Conservation (phyloP, 345 rosid genomes). For the Ceriops tagal region DNA sequence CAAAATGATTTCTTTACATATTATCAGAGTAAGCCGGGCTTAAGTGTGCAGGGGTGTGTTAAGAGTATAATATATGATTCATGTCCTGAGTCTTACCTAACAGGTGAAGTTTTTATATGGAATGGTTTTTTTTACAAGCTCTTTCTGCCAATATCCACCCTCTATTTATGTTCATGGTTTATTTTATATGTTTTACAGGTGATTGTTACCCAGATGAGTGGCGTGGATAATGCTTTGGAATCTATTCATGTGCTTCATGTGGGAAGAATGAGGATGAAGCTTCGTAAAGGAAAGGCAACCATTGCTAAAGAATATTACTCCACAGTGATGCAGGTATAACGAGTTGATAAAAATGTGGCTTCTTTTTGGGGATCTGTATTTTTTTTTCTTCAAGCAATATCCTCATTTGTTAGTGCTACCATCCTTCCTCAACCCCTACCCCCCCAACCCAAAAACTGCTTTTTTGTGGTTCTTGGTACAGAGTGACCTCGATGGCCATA, state of each 20-base stretch:
- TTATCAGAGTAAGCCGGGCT: too few species aligned
- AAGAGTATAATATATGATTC: too few species aligned
- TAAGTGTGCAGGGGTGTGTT: too few species aligned
- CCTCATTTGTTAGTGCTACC: too few species aligned
- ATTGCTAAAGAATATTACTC: constrained; percentile 88
- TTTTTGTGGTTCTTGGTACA: not conserved
- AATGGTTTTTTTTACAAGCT: not conserved
- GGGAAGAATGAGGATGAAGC: constrained; percentile 97
- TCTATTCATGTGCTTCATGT: constrained; percentile 84
- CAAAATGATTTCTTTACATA: too few species aligned
- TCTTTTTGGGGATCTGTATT: not conserved
- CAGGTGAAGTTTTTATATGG: too few species aligned
- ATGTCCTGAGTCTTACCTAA: too few species aligned
- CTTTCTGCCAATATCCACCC: not conserved
- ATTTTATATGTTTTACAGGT: constrained; percentile 40
- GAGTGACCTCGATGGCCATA: not conserved
- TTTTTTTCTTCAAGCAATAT: not conserved
- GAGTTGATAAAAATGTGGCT: not conserved
- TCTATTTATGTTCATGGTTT: constrained; percentile 1
- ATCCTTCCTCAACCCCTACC: too few species aligned
- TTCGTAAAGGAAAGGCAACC: constrained; percentile 66
- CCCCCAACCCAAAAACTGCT: too few species aligned
- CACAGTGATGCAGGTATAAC: constrained; percentile 72
- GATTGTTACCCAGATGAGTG: constrained; percentile 75
- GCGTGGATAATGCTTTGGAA: constrained; percentile 61